Evolutionary conservation across 2,329 filamentous ascomycete genomes (phyloP).

Genomic region (Gyromitra esculenta): DNA sequence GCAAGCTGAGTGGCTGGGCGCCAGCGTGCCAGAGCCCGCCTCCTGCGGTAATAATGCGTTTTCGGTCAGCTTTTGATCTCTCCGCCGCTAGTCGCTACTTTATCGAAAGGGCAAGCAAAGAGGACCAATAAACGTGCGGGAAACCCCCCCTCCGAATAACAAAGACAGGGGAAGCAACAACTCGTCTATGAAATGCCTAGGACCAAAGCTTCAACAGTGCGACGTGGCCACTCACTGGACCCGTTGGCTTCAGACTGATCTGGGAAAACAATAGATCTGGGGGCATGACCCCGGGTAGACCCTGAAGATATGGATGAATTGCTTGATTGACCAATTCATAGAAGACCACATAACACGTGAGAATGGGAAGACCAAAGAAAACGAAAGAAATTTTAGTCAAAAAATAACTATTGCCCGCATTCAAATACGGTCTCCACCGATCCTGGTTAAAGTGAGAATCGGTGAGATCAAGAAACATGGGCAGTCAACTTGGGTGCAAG

Average conservation of each 20-base stretch:
- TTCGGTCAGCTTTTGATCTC: slow-evolving; percentile 28
- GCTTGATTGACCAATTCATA: slow-evolving; percentile 23
- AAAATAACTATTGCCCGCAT: slow-evolving; percentile 19
- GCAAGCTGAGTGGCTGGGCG: slow-evolving; percentile 69
- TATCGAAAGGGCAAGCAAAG: slow-evolving; percentile 28
- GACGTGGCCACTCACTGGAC: slow-evolving; percentile 29
- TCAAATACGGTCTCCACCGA: slow-evolving; percentile 7
- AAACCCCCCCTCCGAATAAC: not conserved
- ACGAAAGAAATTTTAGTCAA: slow-evolving; percentile 3
- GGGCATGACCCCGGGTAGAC: slow-evolving; percentile 5
- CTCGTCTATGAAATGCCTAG: slow-evolving; percentile 14
- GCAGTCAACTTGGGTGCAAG: slow-evolving; percentile 26
- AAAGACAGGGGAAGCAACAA: slow-evolving; percentile 6
- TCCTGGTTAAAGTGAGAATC: slow-evolving; percentile 19
- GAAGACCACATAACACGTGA: slow-evolving; percentile 13
- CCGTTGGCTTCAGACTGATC: slow-evolving; percentile 4
- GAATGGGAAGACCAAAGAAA: slow-evolving; percentile 15
- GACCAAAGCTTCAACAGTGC: slow-evolving; percentile 12
- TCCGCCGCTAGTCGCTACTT: slow-evolving; percentile 15
- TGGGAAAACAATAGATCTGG: not conserved
- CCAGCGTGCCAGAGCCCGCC: slow-evolving; percentile 86
- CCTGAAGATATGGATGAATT: not conserved
- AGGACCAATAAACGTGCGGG: slow-evolving; percentile 6
- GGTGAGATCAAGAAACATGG: slow-evolving; percentile 24
- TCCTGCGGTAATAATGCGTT: slow-evolving; percentile 62